phyloP scores from a whole-genome alignment of 2,329 filamentous ascomycete species.

The Ramichloridium luteum region DNA sequence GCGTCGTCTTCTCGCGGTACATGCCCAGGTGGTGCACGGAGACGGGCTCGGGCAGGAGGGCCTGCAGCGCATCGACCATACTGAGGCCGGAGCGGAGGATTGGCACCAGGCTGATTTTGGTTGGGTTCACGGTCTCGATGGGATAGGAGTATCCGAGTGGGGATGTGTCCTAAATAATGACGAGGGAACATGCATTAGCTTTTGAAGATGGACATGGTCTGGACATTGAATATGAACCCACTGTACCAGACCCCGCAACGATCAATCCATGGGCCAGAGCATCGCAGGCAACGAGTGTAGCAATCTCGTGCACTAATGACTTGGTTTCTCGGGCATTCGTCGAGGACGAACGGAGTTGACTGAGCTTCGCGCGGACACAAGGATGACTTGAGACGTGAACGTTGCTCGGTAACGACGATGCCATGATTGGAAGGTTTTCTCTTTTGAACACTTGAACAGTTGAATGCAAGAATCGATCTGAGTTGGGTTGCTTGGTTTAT shows the following conservation, averaged over 20 bases:
- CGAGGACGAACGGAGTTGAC: constrained; percentile 65
- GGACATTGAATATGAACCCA: too few species aligned
- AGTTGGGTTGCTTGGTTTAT: too few species aligned
- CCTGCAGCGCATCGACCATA: constrained; percentile 81
- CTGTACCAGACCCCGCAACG: constrained; percentile 41
- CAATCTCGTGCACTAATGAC: constrained; percentile 71
- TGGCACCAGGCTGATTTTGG: constrained; percentile 67
- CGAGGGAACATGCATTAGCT: constrained; percentile 2
- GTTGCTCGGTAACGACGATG: constrained; percentile 36
- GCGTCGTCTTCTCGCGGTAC: constrained; percentile 77
- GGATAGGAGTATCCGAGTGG: constrained; percentile 68
- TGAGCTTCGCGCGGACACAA: constrained; percentile 77
- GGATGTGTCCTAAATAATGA: constrained; percentile 52
- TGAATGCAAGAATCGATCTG: too few species aligned
- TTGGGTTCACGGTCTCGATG: constrained; percentile 49
- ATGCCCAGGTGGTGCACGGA: constrained; percentile 89
- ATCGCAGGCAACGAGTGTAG: constrained; percentile 70
- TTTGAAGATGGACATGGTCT: too few species aligned
- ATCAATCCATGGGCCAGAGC: constrained; percentile 56
- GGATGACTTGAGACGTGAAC: constrained; percentile 74
- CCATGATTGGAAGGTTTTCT: too few species aligned
- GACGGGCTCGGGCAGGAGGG: constrained; percentile 65
- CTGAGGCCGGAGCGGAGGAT: constrained; percentile 84
- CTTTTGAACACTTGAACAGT: too few species aligned
- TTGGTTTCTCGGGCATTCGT: constrained; percentile 66